Evolutionary conservation across 202 grass and related monocot species (phyloP), one percentile per base, ranked within the genome.

Genomic region (Panicum hallii): DNA sequence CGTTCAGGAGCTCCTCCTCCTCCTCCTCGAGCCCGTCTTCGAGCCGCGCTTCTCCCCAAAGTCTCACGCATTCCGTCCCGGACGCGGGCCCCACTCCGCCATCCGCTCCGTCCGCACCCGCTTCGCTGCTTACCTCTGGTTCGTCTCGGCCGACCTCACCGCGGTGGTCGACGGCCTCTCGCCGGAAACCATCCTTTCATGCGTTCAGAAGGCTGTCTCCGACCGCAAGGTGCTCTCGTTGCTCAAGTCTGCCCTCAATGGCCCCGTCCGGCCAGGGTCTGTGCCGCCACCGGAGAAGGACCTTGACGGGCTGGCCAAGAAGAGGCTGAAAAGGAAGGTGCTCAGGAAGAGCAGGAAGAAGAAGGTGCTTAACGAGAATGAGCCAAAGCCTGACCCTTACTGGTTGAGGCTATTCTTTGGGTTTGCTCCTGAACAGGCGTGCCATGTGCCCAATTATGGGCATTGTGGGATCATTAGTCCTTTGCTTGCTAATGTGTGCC

Each of bases 121-220:
- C 67, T 99, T 99, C 15, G 93, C 93, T 6, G 90, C 84, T 57
- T 96, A 96, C 89, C 90, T 99, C 49, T 99, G 97, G 93, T 96
- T 94, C 90, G 38, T 99, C 76, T 94, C 91, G 22, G 93, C 84
- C 12, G 90, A 99, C 85, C 93, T 94, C 82, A 87, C 86, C 40
- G 36, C 82, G 43, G 72, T 94, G 69, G 88, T 88, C 1, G 75
- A 86, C 41, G 84, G 75, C 32, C 77, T 99, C 43, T 75, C 77
- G 52, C 77, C 93, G 1, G 84, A 88, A 48, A 89, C 88, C 41
- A 92, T 95, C 61, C 68, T 95, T 8, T 82, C 77, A 57, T 95
- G 77, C 72, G 66, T 95, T 36, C 71, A 89, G 86, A 86, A 90
- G 79, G 57, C 74, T 14, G 42, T 94, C 70, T 88, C 83, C 1